A percentile compares a stretch with the other conserved stretches of the same genome.
Evolutionary conservation across 208 protist genomes (phyloP).

Genomic region (Sergeia podlipaevii): DNA sequence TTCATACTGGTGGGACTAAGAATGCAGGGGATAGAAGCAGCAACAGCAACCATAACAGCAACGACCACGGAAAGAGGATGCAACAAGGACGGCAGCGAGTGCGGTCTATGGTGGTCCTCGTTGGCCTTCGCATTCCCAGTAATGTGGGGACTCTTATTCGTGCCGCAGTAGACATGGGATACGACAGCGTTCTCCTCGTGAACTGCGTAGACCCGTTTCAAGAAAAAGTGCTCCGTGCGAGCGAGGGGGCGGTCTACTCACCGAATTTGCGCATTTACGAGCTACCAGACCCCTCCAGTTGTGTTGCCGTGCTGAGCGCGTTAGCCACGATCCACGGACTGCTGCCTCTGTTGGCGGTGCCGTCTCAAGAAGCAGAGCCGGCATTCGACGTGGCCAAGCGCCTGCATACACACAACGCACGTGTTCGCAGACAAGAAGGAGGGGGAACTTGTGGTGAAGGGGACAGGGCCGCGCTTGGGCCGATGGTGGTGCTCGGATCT

Average conservation of each 20-base stretch:
- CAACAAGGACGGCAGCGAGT: slow-evolving; percentile 19
- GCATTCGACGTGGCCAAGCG: slow-evolving; percentile 71
- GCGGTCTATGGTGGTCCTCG: slow-evolving; percentile 61
- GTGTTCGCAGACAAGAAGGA: not conserved
- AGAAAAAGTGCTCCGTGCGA: slow-evolving; percentile 85
- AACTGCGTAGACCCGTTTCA: slow-evolving; percentile 70
- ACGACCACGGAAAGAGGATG: no score
- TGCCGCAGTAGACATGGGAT: slow-evolving; percentile 71
- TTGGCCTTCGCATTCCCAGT: slow-evolving; percentile 81
- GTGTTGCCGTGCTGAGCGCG: slow-evolving; percentile 42
- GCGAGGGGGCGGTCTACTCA: slow-evolving; percentile 61
- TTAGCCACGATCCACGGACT: slow-evolving; percentile 62
- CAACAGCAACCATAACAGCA: no score
- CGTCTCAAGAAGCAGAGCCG: slow-evolving; percentile 59
- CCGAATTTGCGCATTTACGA: slow-evolving; percentile 54
- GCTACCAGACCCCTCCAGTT: slow-evolving; percentile 11
- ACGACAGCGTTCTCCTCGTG: slow-evolving; percentile 61
- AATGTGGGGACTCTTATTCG: slow-evolving; percentile 75
- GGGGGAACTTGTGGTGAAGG: not conserved
- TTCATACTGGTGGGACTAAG: no score
- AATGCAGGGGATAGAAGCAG: no score
- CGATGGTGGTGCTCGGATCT: slow-evolving; percentile 77
- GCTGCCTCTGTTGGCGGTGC: slow-evolving; percentile 68
- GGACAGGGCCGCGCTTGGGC: slow-evolving; percentile 18
- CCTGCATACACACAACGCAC: slow-evolving; percentile 52